Percentiles rank a stretch among this genome's conserved stretches.
These are phyloP conservation scores for Dryas integrifolia DNA, from an alignment of 331 rosid species.

Conservation along the genomic window DNA sequence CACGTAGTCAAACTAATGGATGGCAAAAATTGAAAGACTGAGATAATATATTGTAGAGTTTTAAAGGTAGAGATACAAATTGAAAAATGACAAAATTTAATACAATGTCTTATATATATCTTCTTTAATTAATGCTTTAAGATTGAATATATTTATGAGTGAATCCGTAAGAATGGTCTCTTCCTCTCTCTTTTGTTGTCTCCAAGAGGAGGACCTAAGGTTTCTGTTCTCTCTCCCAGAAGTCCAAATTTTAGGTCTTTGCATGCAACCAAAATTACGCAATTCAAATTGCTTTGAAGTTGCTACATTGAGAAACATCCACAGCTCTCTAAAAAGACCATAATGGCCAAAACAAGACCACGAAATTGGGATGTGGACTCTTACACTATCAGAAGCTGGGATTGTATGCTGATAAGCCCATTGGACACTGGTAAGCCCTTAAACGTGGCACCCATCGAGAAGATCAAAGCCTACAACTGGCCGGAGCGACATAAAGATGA, in stretches of 20 bases:
- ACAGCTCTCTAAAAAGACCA: neutral
- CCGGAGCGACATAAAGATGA: conserved; percentile 60
- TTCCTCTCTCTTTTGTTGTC: neutral
- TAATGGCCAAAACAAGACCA: conserved; percentile 77
- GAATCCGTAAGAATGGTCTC: neutral
- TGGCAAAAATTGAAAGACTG: too few species aligned
- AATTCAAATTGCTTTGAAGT: conserved; percentile 20
- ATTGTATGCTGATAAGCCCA: conserved; percentile 82
- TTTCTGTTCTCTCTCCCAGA: conserved; percentile 35
- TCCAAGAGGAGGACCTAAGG: conserved; percentile 37
- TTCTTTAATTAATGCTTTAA: too few species aligned
- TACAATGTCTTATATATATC: too few species aligned
- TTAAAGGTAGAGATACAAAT: too few species aligned
- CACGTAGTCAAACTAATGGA: too few species aligned
- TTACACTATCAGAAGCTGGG: conserved; percentile 84
- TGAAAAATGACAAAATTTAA: too few species aligned
- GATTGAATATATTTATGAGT: too few species aligned
- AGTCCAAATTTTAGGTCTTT: conserved; percentile 24
- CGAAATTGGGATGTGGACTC: conserved; percentile 64
- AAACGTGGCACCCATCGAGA: conserved; percentile 83
- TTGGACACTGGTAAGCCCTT: conserved; percentile 74
- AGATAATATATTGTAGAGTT: too few species aligned
- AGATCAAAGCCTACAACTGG: conserved; percentile 62
- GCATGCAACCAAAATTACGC: conserved; percentile 8
- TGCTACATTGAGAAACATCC: conserved; percentile 6